A percentile compares a stretch with the other conserved stretches of the same genome.
Conservation (phyloP, 1,284 basidiomycete species). For the Rhodotorula glutinis region DNA sequence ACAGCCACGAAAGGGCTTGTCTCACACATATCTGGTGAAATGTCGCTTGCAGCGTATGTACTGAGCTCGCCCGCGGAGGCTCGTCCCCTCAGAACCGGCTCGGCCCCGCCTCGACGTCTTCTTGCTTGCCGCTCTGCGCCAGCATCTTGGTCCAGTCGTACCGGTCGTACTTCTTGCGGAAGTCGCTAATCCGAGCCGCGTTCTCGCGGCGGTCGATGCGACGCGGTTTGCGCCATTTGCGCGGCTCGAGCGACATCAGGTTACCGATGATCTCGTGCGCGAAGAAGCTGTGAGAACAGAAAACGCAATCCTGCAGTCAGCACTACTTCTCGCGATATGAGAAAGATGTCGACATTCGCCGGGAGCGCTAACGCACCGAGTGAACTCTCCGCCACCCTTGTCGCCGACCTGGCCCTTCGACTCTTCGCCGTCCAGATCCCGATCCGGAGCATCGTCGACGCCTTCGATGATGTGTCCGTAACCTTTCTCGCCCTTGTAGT, state of each 20-base stretch:
- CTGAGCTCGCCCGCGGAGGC: too few relatives aligned
- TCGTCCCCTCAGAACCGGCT: neutral
- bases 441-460: slow-evolving; percentile 59
- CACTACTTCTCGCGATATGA: neutral
- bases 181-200: slow-evolving; percentile 64
- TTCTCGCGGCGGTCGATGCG: slow-evolving; percentile 68
- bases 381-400: slow-evolving; percentile 82
- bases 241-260: slow-evolving; percentile 80
- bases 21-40: neutral
- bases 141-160: slow-evolving; percentile 51
- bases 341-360: neutral
- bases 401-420: slow-evolving; percentile 69
- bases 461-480: slow-evolving; percentile 98
- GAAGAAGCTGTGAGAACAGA: slow-evolving; percentile 65
- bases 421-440: slow-evolving; percentile 58
- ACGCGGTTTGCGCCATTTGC: slow-evolving; percentile 76
- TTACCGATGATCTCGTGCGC: slow-evolving; percentile 93
- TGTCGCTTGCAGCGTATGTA: too few relatives aligned
- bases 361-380: slow-evolving; percentile 58
- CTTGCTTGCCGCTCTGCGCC: neutral
- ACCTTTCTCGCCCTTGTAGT: slow-evolving; percentile 93
- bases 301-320: neutral
- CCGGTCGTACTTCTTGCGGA: slow-evolving; percentile 55
- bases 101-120: neutral
- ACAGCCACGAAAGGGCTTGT: too few relatives aligned